Conservation (phyloP, 805 yeast genomes). For the Lachancea fermentati region DNA sequence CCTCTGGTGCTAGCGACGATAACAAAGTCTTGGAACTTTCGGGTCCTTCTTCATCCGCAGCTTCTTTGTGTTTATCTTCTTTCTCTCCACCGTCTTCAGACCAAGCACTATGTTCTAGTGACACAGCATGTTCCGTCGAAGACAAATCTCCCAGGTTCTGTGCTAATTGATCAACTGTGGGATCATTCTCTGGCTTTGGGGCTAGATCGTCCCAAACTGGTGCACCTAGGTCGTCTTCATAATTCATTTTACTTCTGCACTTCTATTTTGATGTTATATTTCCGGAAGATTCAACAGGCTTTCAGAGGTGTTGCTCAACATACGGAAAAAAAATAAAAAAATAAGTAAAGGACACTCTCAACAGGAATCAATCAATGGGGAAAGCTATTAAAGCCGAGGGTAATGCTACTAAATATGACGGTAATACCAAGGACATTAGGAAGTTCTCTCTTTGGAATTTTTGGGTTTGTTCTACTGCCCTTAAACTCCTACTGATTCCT, state of each 20-base stretch:
- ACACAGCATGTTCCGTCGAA: conserved; percentile 4
- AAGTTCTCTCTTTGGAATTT: conserved; percentile 55
- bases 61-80: conserved; percentile 5
- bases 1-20: conserved; percentile 26
- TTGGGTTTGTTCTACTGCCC: conserved; percentile 56
- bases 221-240: conserved; percentile 28
- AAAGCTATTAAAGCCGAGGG: not conserved
- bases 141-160: conserved; percentile 10
- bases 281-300: not conserved
- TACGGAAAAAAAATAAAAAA: too few relatives aligned
- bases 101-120: conserved; percentile 2
- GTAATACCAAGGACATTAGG: conserved; percentile 10
- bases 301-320: not conserved
- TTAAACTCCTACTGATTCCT: conserved; percentile 59
- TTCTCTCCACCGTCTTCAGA: conserved; percentile 13
- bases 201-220: conserved; percentile 34
- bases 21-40: not conserved
- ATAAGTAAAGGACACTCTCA: not conserved
- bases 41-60: conserved; percentile 10
- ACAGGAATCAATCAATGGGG: not conserved
- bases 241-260: conserved; percentile 15
- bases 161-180: conserved; percentile 9
- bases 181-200: conserved; percentile 4
- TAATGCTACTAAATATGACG: not conserved
- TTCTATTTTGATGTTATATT: not conserved